Conservation (phyloP, 2,329 filamentous ascomycete genomes). For the Calonectria montana region DNA sequence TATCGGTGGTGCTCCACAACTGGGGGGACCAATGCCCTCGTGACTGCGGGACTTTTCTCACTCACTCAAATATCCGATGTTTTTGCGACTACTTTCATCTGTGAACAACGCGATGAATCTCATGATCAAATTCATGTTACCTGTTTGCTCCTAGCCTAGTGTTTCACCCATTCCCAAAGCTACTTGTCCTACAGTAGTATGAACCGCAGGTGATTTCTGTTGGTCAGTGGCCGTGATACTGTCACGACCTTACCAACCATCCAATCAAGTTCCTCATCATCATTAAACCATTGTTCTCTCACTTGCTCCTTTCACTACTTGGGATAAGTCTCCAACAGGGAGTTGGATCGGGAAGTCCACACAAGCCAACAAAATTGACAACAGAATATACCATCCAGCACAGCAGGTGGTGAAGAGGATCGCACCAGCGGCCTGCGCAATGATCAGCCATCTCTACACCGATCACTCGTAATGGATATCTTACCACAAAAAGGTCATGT, state of each 20-base stretch:
- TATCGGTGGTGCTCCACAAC: slow-evolving; percentile 8
- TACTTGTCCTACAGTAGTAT: background rate
- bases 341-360: slow-evolving; percentile 67
- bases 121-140: background rate
- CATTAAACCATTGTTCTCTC: background rate
- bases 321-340: slow-evolving; percentile 65
- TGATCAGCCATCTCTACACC: background rate
- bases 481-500: background rate
- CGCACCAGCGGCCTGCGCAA: background rate
- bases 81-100: background rate
- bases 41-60: background rate
- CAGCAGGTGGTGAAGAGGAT: background rate
- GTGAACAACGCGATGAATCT: background rate
- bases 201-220: background rate
- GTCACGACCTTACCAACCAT: background rate
- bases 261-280: background rate
- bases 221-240: background rate
- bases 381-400: slow-evolving; percentile 64
- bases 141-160: background rate
- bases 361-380: slow-evolving; percentile 61
- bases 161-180: background rate
- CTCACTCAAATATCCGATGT: background rate
- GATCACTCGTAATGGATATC: fast-evolving
- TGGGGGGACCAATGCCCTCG: background rate
- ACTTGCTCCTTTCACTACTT: slow-evolving; percentile 47